These are phyloP conservation scores for Phialemoniopsis sp. DNA, from an alignment of 2,329 filamentous ascomycete species.

Conservation along the genomic window DNA sequence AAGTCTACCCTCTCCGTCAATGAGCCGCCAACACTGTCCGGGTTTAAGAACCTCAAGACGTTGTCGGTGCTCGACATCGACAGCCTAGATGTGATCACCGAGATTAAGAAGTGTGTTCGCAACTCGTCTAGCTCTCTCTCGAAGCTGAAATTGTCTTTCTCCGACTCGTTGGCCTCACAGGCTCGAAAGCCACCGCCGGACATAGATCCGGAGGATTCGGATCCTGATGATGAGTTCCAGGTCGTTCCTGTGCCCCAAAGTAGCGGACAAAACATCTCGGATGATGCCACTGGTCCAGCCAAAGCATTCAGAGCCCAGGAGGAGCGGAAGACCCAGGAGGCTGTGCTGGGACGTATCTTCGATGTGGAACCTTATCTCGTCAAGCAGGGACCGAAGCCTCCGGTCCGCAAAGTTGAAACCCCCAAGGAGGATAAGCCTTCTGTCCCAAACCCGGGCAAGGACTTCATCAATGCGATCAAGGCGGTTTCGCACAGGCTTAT, in stretches of 20 bases:
- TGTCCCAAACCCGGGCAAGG: constrained; percentile 17
- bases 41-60: constrained; percentile 49
- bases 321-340: constrained; percentile 51
- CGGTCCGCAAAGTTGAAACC: constrained; percentile 8
- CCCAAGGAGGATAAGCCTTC: constrained; percentile 20
- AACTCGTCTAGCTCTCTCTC: constrained; percentile 51
- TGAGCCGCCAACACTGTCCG: constrained; percentile 51
- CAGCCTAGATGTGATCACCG: constrained; percentile 47
- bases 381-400: constrained; percentile 21
- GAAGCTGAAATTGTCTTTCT: constrained; percentile 55
- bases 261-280: constrained; percentile 2
- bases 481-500: constrained; percentile 37
- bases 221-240: constrained; percentile 52
- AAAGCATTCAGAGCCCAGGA: constrained; percentile 45
- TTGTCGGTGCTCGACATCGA: constrained; percentile 59
- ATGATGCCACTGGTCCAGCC: constrained; percentile 35
- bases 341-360: constrained; percentile 47
- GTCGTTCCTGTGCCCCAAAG: constrained; percentile 23
- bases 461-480: constrained; percentile 32
- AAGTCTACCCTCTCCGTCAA: constrained; percentile 17
- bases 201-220: constrained; percentile 32
- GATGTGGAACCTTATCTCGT: constrained; percentile 37
- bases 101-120: constrained; percentile 51
- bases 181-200: constrained; percentile 37
- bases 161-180: constrained; percentile 42